phyloP scores from a whole-genome alignment of 768 basidiomycete genomes.

The Boletus subparvulus region DNA sequence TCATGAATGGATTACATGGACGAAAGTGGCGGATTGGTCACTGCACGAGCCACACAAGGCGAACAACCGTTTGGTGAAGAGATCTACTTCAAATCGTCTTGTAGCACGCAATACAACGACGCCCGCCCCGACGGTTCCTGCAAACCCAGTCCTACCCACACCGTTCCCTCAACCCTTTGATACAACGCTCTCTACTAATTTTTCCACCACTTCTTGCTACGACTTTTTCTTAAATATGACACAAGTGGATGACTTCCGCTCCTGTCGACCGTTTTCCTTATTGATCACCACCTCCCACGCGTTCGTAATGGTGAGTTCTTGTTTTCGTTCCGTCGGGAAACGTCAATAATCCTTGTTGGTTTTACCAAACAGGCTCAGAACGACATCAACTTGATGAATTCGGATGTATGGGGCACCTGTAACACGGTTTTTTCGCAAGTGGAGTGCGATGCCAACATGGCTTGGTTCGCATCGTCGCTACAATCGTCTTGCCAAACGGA shows the following conservation, averaged over 20 bases:
- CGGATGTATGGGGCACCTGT: constrained; percentile 77
- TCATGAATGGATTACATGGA: constrained; percentile 33
- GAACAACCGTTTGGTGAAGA: constrained; percentile 8
- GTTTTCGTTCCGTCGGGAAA: neutral
- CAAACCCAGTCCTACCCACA: constrained; percentile 54
- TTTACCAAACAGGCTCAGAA: constrained; percentile 54
- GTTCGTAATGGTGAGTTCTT: constrained; percentile 52
- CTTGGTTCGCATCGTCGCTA: constrained; percentile 53
- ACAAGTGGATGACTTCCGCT: constrained; percentile 52
- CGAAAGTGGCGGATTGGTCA: constrained; percentile 36
- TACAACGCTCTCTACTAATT: constrained; percentile 59
- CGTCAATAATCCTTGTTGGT: neutral
- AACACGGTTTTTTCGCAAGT: constrained; percentile 50
- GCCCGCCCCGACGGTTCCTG: constrained; percentile 26
- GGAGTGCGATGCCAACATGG: constrained; percentile 69
- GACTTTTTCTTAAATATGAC: constrained; percentile 81
- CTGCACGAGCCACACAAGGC: constrained; percentile 43
- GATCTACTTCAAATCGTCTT: constrained; percentile 2
- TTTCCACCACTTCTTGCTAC: constrained; percentile 61
- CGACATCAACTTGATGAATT: constrained; percentile 62
- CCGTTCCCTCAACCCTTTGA: constrained; percentile 82
- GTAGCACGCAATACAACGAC: constrained; percentile 14
- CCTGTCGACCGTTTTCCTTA: constrained; percentile 76
- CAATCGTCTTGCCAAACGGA: constrained; percentile 56
- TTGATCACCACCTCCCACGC: constrained; percentile 53